Conservation (phyloP, 257 asterid genomes). For the Solanum raphanifolium region DNA sequence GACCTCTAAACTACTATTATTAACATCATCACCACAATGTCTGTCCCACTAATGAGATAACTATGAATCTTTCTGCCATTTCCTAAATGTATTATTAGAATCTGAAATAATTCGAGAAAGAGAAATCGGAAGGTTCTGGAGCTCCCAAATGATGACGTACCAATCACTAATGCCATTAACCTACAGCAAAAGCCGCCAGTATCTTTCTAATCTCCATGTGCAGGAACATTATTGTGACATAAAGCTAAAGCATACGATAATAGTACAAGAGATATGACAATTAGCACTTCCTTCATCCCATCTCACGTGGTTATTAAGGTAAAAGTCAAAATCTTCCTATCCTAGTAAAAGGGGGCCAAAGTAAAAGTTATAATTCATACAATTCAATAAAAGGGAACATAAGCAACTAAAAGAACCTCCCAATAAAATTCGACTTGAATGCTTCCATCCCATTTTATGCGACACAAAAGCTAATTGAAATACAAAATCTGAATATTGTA, state of each 20-base stretch:
- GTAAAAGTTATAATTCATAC: background rate
- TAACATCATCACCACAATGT: background rate
- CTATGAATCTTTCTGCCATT: background rate
- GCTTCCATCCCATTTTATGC: background rate
- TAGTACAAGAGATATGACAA: background rate
- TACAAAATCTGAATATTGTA: background rate
- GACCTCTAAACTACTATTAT: background rate
- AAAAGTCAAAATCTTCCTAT: background rate
- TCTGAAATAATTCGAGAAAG: background rate
- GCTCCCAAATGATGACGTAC: background rate
- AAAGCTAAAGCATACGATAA: background rate
- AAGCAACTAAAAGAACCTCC: background rate
- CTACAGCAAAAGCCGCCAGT: background rate
- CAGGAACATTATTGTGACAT: background rate
- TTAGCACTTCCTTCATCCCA: background rate
- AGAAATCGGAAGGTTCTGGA: background rate
- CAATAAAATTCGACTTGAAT: background rate
- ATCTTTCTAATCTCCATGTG: background rate
- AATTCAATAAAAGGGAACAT: background rate
- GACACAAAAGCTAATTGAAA: background rate
- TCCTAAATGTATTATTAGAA: background rate
- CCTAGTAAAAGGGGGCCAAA: background rate
- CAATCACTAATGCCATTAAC: background rate
- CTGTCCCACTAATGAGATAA: background rate
- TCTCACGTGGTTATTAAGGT: background rate